Evolutionary conservation across 1,284 basidiomycete species (phyloP), one percentile per base, ranked within the genome.

Genomic region (Thecaphora frezii): DNA sequence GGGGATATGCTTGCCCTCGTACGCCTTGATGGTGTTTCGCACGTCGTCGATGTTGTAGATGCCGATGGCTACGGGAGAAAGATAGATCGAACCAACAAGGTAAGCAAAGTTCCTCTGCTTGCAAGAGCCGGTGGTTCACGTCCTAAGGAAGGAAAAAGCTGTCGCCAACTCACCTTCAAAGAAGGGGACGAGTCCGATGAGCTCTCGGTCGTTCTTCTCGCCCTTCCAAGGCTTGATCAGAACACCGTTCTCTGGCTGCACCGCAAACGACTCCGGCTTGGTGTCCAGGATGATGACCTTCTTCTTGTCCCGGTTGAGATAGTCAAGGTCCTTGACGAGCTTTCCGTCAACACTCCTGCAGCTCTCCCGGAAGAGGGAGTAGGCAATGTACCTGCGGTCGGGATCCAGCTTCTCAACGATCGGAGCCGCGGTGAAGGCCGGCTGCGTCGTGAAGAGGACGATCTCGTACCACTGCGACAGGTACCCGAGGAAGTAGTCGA

Each of bases 401-500:
- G 91, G 90, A 80, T 98, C 96, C 39, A 98, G 85, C 82, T 97
- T 93, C 76, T 97, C 92, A 37, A 94, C 82, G 53, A 97, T 85
- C n/a, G 91, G 90, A 26, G 84, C 82, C 1, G 90, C 94, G 52
- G 91, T 93, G 80, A 94, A 97, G 70, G 86, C 84, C 49, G 91
- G 87, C 81, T 97, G 92, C 10, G 87, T 85, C 14, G 93, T 97
- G 83, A 97, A 99, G 51, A 98, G 83, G 22, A 98, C 93, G 60
- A 98, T 87, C 82, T 98, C 94, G 80, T 92, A 98, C 81, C 97
- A 97, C 76, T 97, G 93, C 0, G 91, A 92, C 41, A 98, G 85
- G 80, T 98, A 97, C 30, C 86, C 93, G 46, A 98, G 83, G 85
- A 97, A 98, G 81, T 97, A 97, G 79, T 98, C 96, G 10, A 94